phyloP scores from a whole-genome alignment of 1,284 basidiomycete genomes.

The Moniliophthora roreri region DNA sequence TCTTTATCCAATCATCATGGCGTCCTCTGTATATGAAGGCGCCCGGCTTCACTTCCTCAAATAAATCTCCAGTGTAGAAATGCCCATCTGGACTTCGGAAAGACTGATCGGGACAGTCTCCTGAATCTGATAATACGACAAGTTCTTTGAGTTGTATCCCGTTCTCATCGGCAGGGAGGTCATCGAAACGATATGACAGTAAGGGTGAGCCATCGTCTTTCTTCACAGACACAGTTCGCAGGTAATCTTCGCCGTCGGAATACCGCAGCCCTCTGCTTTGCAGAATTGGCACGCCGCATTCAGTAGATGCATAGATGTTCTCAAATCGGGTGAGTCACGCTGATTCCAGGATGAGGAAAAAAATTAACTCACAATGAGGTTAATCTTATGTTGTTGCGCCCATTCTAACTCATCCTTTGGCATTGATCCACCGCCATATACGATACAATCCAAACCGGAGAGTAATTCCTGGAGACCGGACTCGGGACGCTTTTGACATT shows the following conservation, averaged over 20 bases:
- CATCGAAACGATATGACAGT: not conserved
- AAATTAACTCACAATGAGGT: constrained; percentile 5
- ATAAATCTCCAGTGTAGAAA: constrained; percentile 27
- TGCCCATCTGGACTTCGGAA: constrained; percentile 27
- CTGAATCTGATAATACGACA: constrained; percentile 22
- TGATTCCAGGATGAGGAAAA: not conserved
- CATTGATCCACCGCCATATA: not conserved
- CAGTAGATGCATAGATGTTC: constrained; percentile 2
- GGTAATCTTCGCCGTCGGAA: not conserved
- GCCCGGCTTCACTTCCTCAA: constrained; percentile 26
- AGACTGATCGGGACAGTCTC: constrained; percentile 26
- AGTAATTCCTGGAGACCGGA: not conserved
- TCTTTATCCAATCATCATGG: constrained; percentile 29
- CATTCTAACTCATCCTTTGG: not conserved
- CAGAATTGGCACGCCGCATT: not conserved
- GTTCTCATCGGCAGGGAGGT: not conserved
- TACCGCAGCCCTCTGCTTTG: not conserved
- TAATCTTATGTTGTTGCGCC: not conserved
- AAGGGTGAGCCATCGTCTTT: not conserved
- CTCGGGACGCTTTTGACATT: not conserved
- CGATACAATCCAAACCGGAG: not conserved
- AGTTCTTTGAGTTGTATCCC: constrained; percentile 20
- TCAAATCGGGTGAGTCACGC: not conserved
- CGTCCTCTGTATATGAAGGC: constrained; percentile 26
- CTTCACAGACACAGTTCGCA: not conserved